Evolutionary conservation across 176 grass and related monocot genomes (phyloP).

Genomic region (Juncus inflexus): DNA sequence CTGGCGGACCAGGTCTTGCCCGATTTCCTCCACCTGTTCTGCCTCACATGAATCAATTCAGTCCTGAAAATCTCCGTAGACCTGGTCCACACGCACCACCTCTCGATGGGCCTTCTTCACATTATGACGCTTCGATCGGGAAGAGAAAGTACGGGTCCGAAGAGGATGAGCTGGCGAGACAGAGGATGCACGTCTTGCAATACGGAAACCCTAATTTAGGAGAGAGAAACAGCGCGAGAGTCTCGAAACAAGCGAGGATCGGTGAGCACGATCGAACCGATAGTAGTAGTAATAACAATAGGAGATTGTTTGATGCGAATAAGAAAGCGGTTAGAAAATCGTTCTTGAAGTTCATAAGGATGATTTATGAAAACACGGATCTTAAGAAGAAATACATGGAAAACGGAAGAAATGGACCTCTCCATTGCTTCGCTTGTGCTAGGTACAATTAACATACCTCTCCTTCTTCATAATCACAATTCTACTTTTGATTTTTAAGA

Average conservation of each 20-base stretch:
- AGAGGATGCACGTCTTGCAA: conserved; percentile 37
- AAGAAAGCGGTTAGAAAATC: conserved; percentile 45
- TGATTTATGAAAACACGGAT: conserved; percentile 49
- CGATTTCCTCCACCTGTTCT: conserved; percentile 27
- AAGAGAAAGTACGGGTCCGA: conserved; percentile 38
- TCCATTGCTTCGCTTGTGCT: conserved; percentile 69
- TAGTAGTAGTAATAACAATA: conserved; percentile 14
- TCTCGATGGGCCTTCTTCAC: conserved; percentile 22
- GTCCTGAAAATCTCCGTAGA: conserved; percentile 24
- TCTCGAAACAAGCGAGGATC: conserved; percentile 54
- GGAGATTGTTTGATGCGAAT: conserved; percentile 30
- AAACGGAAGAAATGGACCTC: conserved; percentile 40
- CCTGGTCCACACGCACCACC: conserved; percentile 34
- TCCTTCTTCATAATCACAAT: no score
- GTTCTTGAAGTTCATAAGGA: conserved; percentile 80
- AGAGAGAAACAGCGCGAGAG: conserved; percentile 37
- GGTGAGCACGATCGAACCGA: conserved; percentile 31
- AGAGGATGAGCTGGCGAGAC: conserved; percentile 42
- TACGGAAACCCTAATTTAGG: conserved; percentile 26
- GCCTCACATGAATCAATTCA: conserved; percentile 23
- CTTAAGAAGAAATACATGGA: conserved; percentile 69
- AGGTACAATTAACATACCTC: conserved; percentile 57
- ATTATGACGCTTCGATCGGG: conserved; percentile 25
- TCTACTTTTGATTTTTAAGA: no score
- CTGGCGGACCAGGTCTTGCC: no score